Percentiles rank a stretch among this genome's conserved stretches.
phyloP scores from a whole-genome alignment of 2,329 filamentous ascomycete species.

The Zymoseptoria pseudotritici region DNA sequence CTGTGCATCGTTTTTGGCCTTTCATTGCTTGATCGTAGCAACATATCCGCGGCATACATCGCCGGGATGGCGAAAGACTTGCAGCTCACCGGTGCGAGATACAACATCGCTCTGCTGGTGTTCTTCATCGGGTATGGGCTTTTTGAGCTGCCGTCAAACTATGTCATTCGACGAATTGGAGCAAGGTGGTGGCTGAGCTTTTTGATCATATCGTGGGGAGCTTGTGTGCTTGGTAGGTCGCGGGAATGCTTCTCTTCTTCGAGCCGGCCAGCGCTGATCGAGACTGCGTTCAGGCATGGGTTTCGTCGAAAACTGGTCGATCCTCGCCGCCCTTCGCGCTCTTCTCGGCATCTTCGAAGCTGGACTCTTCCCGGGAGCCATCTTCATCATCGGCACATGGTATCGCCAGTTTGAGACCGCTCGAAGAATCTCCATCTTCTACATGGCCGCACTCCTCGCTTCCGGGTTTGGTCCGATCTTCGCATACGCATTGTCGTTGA shows the following conservation, averaged over 20 bases:
- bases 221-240: slow-evolving; percentile 45
- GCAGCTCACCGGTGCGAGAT: slow-evolving; percentile 21
- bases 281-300: slow-evolving; percentile 40
- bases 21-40: slow-evolving; percentile 70
- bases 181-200: slow-evolving; percentile 27
- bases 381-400: slow-evolving; percentile 25
- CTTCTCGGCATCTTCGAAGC: slow-evolving; percentile 56
- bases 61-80: slow-evolving; percentile 49
- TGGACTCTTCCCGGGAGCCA: slow-evolving; percentile 39
- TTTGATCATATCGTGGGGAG: slow-evolving; percentile 47
- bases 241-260: too few species aligned
- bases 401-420: slow-evolving; percentile 22
- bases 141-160: slow-evolving; percentile 29
- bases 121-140: slow-evolving; percentile 29
- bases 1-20: slow-evolving; percentile 41
- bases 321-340: slow-evolving; percentile 48
- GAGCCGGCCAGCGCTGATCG: neutral
- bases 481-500: slow-evolving; percentile 29
- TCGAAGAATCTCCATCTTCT: slow-evolving; percentile 38
- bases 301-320: slow-evolving; percentile 47
- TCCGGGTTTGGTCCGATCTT: slow-evolving; percentile 30
- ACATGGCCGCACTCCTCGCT: slow-evolving; percentile 30
- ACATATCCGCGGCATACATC: slow-evolving; percentile 62
- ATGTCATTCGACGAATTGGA: slow-evolving; percentile 27
- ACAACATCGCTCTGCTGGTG: slow-evolving; percentile 28